These are phyloP conservation scores for Camellia oleifera DNA, from an alignment of 179 eudicot genomes.

Conservation along the genomic window DNA sequence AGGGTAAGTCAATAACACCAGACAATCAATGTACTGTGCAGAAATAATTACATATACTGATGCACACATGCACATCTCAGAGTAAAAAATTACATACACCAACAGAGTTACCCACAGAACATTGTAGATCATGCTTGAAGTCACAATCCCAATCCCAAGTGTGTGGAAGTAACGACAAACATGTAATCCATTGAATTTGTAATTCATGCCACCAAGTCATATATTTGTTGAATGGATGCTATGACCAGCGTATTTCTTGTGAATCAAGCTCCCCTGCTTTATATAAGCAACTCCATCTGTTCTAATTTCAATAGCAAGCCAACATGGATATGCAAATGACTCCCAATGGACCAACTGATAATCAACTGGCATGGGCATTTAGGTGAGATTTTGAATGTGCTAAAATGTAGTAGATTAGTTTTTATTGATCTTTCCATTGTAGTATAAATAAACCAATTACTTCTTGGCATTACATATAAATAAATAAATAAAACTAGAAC, in stretches of 20 bases:
- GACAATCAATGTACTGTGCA: neutral
- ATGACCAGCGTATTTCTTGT: neutral
- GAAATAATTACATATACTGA: neutral
- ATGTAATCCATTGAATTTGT: neutral
- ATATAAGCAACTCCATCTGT: neutral
- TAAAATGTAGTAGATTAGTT: neutral
- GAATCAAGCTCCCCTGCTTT: neutral
- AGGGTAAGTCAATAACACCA: neutral
- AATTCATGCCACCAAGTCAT: neutral
- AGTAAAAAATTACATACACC: neutral
- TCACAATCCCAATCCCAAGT: neutral
- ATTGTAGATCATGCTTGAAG: neutral
- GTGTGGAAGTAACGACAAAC: neutral
- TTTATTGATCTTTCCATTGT: neutral
- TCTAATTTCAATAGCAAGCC: neutral
- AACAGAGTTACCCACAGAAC: neutral
- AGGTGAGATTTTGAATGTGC: conserved; percentile 1
- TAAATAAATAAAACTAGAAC: neutral
- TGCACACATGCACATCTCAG: neutral
- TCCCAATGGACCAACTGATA: neutral
- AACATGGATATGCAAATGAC: neutral
- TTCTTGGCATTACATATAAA: neutral
- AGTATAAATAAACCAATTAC: neutral
- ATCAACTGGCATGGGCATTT: neutral
- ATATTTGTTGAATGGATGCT: neutral